Percentiles rank a stretch among this genome's conserved stretches.
Evolutionary conservation across 1,139 yeast species (phyloP).

Genomic region (Candida mesenterica): DNA sequence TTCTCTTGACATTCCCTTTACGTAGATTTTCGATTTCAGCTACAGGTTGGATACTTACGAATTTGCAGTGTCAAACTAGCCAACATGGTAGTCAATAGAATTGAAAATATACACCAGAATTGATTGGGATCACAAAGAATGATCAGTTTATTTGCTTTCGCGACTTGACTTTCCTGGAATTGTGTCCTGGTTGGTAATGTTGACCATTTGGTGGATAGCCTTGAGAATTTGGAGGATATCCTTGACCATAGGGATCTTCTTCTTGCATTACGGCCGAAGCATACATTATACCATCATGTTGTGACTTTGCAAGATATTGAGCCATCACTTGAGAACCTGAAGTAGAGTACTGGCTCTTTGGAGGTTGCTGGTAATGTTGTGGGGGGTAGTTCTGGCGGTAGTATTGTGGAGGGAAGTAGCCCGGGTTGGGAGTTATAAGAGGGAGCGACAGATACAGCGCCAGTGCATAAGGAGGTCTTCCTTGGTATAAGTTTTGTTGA

Average conservation of each 20-base stretch:
- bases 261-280: slow-evolving; percentile 48
- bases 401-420: slow-evolving; percentile 1
- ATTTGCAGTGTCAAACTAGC: no score
- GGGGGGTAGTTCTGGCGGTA: slow-evolving; percentile 1
- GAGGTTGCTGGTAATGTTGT: slow-evolving; percentile 2
- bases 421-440: neutral
- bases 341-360: slow-evolving; percentile 27
- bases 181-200: neutral
- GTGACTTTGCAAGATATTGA: slow-evolving; percentile 70
- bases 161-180: neutral
- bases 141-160: neutral
- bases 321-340: slow-evolving; percentile 78
- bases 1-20: no score
- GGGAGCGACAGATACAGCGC: slow-evolving; percentile 2
- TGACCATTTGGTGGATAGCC: neutral
- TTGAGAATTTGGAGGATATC: neutral
- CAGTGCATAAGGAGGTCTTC: neutral
- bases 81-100: no score
- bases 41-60: no score
- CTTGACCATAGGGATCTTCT: slow-evolving; percentile 5
- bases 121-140: no score
- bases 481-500: neutral
- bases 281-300: slow-evolving; percentile 57
- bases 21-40: no score
- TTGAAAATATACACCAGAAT: no score